Percentiles rank a stretch among this genome's conserved stretches.
Conservation (phyloP, 768 basidiomycete species). For the Coprinopsis strossmayeri region DNA sequence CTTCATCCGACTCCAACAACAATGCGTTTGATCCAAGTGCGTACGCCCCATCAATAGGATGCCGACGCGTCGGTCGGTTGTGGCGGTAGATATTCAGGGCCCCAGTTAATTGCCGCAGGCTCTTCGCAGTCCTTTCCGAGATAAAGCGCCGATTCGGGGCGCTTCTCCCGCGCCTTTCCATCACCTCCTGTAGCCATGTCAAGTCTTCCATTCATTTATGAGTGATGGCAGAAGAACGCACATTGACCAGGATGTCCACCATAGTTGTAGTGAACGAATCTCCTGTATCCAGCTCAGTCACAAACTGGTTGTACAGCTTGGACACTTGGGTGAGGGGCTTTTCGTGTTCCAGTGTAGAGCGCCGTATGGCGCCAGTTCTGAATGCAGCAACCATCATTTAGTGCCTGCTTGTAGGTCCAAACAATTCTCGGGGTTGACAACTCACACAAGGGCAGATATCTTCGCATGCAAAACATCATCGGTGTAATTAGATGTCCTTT, state of each 20-base stretch:
- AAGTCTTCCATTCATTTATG: background rate
- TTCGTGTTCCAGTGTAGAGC: constrained; percentile 57
- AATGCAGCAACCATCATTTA: constrained; percentile 1
- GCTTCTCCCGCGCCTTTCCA: constrained; percentile 59
- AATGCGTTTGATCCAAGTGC: constrained; percentile 26
- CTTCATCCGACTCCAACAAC: constrained; percentile 69
- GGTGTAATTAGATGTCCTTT: constrained; percentile 64
- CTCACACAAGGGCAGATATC: constrained; percentile 76
- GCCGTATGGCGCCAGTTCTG: constrained; percentile 68
- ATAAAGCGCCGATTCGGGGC: constrained; percentile 55
- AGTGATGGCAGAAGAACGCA: constrained; percentile 25
- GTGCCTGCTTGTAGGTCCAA: background rate
- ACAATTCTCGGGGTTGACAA: constrained; percentile 10
- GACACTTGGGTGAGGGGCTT: constrained; percentile 42
- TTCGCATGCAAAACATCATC: constrained; percentile 72
- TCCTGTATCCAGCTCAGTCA: constrained; percentile 69
- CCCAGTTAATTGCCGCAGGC: constrained; percentile 50
- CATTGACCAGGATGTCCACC: constrained; percentile 74
- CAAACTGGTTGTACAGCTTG: constrained; percentile 72
- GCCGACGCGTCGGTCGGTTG: constrained; percentile 32
- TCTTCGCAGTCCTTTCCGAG: constrained; percentile 59
- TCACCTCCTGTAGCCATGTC: constrained; percentile 51
- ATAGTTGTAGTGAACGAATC: constrained; percentile 76
- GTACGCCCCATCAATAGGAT: background rate
- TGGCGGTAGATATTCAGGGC: constrained; percentile 51